Evolutionary conservation across 345 rosid genomes (phyloP).

Genomic region (Boechera divaricarpa): DNA sequence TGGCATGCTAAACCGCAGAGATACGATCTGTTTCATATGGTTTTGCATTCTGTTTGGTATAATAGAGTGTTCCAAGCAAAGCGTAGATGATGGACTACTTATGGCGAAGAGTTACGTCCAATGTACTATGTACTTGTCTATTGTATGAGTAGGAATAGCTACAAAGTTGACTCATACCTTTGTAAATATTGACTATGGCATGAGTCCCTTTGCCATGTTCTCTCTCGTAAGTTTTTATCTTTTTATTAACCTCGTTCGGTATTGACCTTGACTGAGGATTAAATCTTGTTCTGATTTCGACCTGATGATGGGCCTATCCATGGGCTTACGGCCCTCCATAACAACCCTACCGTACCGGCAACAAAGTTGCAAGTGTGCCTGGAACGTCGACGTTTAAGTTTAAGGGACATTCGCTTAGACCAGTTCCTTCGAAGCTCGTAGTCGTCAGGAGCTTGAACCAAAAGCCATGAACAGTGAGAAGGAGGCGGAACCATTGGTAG

Average conservation of each 20-base stretch:
- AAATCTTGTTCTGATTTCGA: background rate
- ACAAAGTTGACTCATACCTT: constrained; percentile 4
- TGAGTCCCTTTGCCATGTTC: background rate
- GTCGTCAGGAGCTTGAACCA: constrained; percentile 11
- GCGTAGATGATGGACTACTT: constrained; percentile 46
- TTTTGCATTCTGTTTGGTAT: constrained; percentile 91
- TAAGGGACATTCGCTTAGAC: constrained; percentile 11
- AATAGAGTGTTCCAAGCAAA: constrained; percentile 84
- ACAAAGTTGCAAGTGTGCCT: background rate
- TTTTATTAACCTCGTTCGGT: too few relatives aligned
- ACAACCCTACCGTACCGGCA: background rate
- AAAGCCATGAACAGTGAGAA: constrained; percentile 38
- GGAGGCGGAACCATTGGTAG: constrained; percentile 46
- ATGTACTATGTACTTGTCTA: background rate
- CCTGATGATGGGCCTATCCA: background rate
- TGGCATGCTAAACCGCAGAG: constrained; percentile 88
- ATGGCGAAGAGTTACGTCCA: background rate
- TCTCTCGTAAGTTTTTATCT: background rate
- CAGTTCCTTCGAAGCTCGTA: constrained; percentile 4
- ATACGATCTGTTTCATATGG: constrained; percentile 91
- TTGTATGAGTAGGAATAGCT: constrained; percentile 17
- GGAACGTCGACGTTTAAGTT: background rate
- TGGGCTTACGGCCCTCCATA: constrained; percentile 20
- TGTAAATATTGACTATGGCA: constrained; percentile 7
- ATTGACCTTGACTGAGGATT: too few relatives aligned